Evolutionary conservation across 805 yeast genomes (phyloP), one percentile per base, ranked within the genome.

Genomic region (Candida alai): DNA sequence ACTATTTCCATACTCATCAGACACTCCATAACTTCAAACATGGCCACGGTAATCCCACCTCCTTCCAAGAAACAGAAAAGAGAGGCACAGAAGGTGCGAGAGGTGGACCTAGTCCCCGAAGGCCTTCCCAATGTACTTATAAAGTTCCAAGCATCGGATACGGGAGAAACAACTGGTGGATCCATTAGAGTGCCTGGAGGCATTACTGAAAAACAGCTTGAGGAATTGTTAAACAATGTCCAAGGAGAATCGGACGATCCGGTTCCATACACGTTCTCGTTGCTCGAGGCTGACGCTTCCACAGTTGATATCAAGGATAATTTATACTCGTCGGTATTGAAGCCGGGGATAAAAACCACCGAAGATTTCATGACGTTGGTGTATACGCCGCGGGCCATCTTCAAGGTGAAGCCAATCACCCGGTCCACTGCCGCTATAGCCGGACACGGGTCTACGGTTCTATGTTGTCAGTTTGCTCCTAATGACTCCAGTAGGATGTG

Each of bases 41-140:
- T 90, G 97, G 93, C 97, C 33, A 93, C 97, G 1, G 68, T 86
- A 28, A 59, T 93, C 30, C 98, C 98, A 17, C 97, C 97, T 25
- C 95, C 85, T 14, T 82, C 95, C 1, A 90, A 93, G 58, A 85
- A 79, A 53, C 95, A 86, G 55, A 84, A 74, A 58, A 77, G 78
- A 54, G 84, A 73, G 42, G 95, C 94, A 4, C 97, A 88, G 55
- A 70, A 76, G 54, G 84, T 85, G 6, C 77, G 81, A 36, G 90
- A 84, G 33, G 81, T 84, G 18, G 80, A 76, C 33, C 57, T 84
- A 8, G 63, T 83, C 12, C 96, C 97, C 2, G 66, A 56, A 1
- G 90, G 86, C 51, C 60, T 89, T 15, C 96, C 97, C 16, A 78
- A 87, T 65, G 96, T 90, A 17, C 71, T 88, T 34, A 78, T 90